Conservation (phyloP, 1,284 basidiomycete species). For the Melampsora medusae region DNA sequence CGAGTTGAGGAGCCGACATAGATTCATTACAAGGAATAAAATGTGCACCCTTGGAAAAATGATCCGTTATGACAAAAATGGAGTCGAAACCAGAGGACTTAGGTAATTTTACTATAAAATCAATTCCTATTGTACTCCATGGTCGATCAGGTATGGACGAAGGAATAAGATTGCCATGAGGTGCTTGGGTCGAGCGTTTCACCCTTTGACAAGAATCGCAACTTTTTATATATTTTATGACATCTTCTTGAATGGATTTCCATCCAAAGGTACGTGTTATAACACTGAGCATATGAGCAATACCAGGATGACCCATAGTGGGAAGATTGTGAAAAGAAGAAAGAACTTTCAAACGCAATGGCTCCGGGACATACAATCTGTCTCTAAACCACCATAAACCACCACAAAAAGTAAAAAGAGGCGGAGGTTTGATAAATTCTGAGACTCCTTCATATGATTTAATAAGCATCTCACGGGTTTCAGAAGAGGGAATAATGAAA, state of each 20-base stretch:
- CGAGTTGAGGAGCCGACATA: neutral
- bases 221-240: neutral
- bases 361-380: neutral
- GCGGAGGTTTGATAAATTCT: neutral
- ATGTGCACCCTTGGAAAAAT: conserved; percentile 12
- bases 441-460: neutral
- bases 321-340: conserved; percentile 7
- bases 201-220: conserved; percentile 17
- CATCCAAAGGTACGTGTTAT: conserved; percentile 10
- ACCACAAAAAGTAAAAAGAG: neutral
- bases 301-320: conserved; percentile 7
- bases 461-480: neutral
- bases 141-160: neutral
- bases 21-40: conserved; percentile 25
- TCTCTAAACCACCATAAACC: neutral
- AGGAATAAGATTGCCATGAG: neutral
- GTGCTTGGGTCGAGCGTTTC: neutral
- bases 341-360: neutral
- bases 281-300: neutral
- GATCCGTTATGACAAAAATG: conserved; percentile 12
- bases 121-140: conserved; percentile 21
- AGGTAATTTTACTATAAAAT: conserved; percentile 31
- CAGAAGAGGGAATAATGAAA: neutral
- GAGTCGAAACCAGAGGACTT: conserved; percentile 6
- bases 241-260: neutral